Base-by-base conservation (phyloP, 176 grass and related monocot genomes). In the Guadua angustifolia region DNA sequence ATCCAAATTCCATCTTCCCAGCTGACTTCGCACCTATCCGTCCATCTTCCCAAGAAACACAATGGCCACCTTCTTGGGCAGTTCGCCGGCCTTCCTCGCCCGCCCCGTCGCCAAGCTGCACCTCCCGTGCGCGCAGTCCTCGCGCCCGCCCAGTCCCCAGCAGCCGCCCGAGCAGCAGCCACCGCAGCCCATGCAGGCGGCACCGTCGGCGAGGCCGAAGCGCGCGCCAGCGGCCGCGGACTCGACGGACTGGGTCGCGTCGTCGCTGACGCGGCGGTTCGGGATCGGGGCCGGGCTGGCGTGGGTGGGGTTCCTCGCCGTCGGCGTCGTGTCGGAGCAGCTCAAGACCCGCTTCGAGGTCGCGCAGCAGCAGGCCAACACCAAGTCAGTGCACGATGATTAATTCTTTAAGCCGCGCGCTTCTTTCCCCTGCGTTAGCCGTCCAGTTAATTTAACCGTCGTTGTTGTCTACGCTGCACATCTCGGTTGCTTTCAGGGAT, bases 331-430 rank as follows among this genome's bases (percentile, higher is more conserved):
- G 61, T 98, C 96, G 2, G 96, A 99, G 93, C 96, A 95, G 87
- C 84, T 98, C 88, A 95, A 99, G 92, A 99, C 96, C 38, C 88
- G 96, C 59, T 80, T 95, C 67, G 96, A 99, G 87, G 96, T 92
- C 83, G 92, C 96, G 36, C 93, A 90, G 81, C 93, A 95, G 63
- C 45, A 92, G 87, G 87, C 93, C 36, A 95, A 99, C 88, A 99
- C 96, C 87, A 99, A 93, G 96, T 99, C 74, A 26, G 82, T 83
- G 33, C 55, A n/a, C 21, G 56, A 24, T 17, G 56, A 24, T 17
- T 16, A 50, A 17, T 7, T 12, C 58, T 24, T 4, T 5, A 6
- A 12, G 4, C 24, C n/a, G 57, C 3, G 57, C 57, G n/a, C n/a
- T 24, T 60, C 10, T 25, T 61, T 61, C 58, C 25, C 22, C 22